Evolutionary conservation across 1,139 yeast species (phyloP), one percentile per base, ranked within the genome.

Genomic region (Torulaspora globosa): DNA sequence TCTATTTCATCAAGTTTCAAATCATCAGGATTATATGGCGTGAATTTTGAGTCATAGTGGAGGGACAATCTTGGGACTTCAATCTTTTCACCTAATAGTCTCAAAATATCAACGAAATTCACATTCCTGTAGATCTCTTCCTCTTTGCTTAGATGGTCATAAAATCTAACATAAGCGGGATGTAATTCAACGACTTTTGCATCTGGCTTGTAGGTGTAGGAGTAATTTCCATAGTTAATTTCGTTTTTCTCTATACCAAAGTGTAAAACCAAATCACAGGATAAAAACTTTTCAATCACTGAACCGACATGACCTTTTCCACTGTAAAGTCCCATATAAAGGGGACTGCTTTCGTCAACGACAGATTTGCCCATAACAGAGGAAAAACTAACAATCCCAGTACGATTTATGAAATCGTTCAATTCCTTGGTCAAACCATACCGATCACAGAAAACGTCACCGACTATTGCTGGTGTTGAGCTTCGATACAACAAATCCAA

Each of bases 361-460:
- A 86, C 67, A 33, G 78, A 68, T 47, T 60, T 60, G n/a, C 62
- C 64, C 58, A 55, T 56, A 14, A 58, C 44, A 6, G 63, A 55
- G 7, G 62, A 41, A 27, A 59, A 62, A 44, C 56, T 58, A 62
- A 63, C 58, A 11, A 61, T 44, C 3, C 69, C 57, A 10, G 80
- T 68, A 41, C 62, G 61, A 6, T 69, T 63, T 18, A 84, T 72
- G 32, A 87, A 70, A 24, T 67, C 53, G 49, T 72, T 70, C 36
- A 82, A 67, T 11, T 66, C 54, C 1, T 62, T 57, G 28, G 73
- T 72, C 56, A 75, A 80, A 15, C 51, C 58, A 38, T 53, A 36
- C 49, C 92, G 74, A 47, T 79, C 76, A 11, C 82, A 73, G 49
- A 84, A 72, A 12, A 80, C 74, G 61, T 88, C 96, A 10, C 77